Evolutionary conservation across 495 filamentous ascomycete species (phyloP), one percentile per base, ranked within the genome.

Genomic region (Neurospora sp.): DNA sequence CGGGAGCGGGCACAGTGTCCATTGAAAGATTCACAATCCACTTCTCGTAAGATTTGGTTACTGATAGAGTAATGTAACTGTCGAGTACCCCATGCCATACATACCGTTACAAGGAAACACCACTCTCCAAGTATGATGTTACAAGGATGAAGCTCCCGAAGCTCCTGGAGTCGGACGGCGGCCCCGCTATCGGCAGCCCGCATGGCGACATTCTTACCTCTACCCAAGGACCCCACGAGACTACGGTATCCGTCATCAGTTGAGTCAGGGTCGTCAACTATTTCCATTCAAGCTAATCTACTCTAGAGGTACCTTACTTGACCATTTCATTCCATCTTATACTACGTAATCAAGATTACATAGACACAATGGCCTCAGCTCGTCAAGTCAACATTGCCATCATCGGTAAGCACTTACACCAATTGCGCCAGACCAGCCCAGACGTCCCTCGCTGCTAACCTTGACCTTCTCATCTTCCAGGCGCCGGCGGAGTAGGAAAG

Each of bases 401-500:
- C 70, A 80, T 80, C 37, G 79, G 79, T 80, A 76, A 39, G 75
- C 18, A 71, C 16, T 61, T 16, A 16, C 48, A 31, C 48, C 48
- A 31, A 31, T 61, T 31, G 48, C 46, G n/a, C 20, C 46, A 22
- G 4, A 53, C 27, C 27, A 27, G 27, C 27, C 27, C 27, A 27
- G 27, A 22, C 20, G 20, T 53, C 38, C 61, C 37, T 71, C 3
- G 39, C 31, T 70, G 41, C 70, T 74, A 41, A 73, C 70, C 31
- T 20, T 39, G n/a, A 9, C 41, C 46, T 44, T 12, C 37, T 73
- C 76, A 73, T 75, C 71, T 35, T 73, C 59, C 76, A 98, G 96
- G 96, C 75, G 92, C 91, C 75, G 96, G 96, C 76, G 95, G 96
- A 71, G 96, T 99, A 70, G 96, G 96, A 73, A 92, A 92, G 80